Base-by-base conservation (phyloP, 2,329 filamentous ascomycete species). In the Alternaria sp. region DNA sequence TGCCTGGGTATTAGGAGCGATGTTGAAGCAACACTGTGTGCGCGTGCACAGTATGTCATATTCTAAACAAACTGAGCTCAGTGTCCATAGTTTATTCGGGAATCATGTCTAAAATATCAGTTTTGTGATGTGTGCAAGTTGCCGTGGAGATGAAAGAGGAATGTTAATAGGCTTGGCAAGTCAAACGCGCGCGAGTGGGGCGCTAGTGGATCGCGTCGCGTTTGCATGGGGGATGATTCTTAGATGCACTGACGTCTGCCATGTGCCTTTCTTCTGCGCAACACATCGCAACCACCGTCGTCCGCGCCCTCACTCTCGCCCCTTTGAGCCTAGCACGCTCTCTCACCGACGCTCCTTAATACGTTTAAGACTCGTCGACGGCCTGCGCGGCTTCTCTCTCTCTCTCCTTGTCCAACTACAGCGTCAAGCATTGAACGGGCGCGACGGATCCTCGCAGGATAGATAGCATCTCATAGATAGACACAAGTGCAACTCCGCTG, bases 201-300 rank as follows among this genome's bases (percentile, higher is more conserved):
- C 71, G 62, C 69, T 68, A 71, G 65, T 42, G 61, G 36, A 51
- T 55, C 63, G 67, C 67, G 69, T 68, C 70, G 70, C 69, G 68
- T 69, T 63, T 66, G 63, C 48, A 52, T 49, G 46, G 42, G 44
- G 63, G 61, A 26, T 26, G 24, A 63, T 62, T 71, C 65, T 72
- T 68, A 68, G 55, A 67, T 52, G 61, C 59, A 65, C 61, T 60
- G 66, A 68, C 60, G 61, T 62, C 59, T 44, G 51, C 54, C 30
- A 44, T 53, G 57, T 20, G 55, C 60, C 65, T 59, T 54, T 59
- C 57, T 57, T 54, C 54, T 51, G 39, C 51, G 43, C 51, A 59
- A 59, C 57, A 43, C 30, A 53, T 56, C 64, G 26, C 43, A 39
- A 38, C 39, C 52, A 54, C 41, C 49, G 26, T 49, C 54, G n/a